Base-by-base conservation (phyloP, 352 stramenopile species). In the Globisporangium irregulare region DNA sequence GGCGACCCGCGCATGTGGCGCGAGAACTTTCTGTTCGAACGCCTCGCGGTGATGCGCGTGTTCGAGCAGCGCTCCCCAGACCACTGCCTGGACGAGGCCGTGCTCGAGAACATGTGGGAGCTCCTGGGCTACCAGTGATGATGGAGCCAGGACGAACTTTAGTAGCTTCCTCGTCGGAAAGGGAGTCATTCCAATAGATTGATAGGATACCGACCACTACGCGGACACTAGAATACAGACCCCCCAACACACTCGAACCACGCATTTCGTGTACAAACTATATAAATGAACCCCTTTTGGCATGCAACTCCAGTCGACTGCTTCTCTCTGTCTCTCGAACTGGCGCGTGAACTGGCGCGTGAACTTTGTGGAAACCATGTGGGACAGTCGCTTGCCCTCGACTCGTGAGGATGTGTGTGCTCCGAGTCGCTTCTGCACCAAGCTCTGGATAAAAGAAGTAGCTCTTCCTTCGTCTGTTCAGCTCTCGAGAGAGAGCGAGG, bases 31-130 rank as follows among this genome's bases (percentile, higher is more conserved):
- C 64, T 86, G 20, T 86, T 86, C 54, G 78, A 86, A 62, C 72
- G 78, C 1, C 69, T 86, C 8, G 76, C 74, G 0, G 75, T 84
- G 50, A 55, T 86, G 62, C 76, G 76, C 25, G 78, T 82, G 12
- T 86, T 86, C 50, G 78, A 86, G 65, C 67, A 74, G 57, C 82
- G 71, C 66, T 81, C 70, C n/a, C 65, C 72, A 6, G 76, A 70
- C 9, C 70, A 81, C 61, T 66, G 68, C 9, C 59, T 86, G 36
- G 76, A 86, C 57, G 73, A 80, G 41, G 71, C 74, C 20, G 75
- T 86, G 58, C 77, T 81, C 72, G 74, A 82, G 62, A 67, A 75
- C 55, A 72, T 86, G 66, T 86, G 78, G 78, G 76, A 86, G 70
- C 77, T 86, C 57, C 74, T 86, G 29, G 78, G 76, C 50, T 86